phyloP scores from a whole-genome alignment of 2,329 filamentous ascomycete species.

The Trichothecium sympodiale region DNA sequence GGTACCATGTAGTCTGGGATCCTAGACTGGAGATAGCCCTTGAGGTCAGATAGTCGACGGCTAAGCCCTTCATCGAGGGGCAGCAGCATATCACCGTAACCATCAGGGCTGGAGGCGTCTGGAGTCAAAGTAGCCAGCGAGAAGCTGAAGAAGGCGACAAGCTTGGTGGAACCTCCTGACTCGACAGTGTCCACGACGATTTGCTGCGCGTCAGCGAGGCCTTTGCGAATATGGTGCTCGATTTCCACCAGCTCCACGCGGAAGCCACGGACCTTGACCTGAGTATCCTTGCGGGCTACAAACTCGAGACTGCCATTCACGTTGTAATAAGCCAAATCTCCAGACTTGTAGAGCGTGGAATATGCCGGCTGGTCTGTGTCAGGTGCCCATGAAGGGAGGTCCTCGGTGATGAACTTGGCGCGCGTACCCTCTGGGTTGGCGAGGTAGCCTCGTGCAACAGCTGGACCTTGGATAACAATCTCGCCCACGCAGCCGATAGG shows the following conservation, averaged over 20 bases:
- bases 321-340: conserved; percentile 5
- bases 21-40: neutral
- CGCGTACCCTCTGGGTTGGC: conserved; percentile 19
- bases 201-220: neutral
- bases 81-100: too few relatives aligned
- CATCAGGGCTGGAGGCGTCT: too few relatives aligned
- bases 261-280: conserved; percentile 45
- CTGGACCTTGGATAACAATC: conserved; percentile 15
- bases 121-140: too few relatives aligned
- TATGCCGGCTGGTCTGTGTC: neutral
- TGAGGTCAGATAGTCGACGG: too few relatives aligned
- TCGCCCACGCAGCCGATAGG: conserved; percentile 7
- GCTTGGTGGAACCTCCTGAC: too few relatives aligned
- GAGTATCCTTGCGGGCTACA: conserved; percentile 39
- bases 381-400: neutral
- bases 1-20: neutral
- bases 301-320: conserved; percentile 26
- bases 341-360: conserved; percentile 6
- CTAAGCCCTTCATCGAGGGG: too few relatives aligned
- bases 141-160: too few relatives aligned
- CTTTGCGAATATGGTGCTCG: conserved; percentile 4
- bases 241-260: conserved; percentile 30
- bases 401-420: conserved; percentile 4
- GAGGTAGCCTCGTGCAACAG: conserved; percentile 35
- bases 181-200: conserved; percentile 3